Percentiles rank a stretch among this genome's conserved stretches.
These are phyloP conservation scores for Rhizophagus clarus DNA, from an alignment of 192 early-diverging fungal species.

Conservation along the genomic window DNA sequence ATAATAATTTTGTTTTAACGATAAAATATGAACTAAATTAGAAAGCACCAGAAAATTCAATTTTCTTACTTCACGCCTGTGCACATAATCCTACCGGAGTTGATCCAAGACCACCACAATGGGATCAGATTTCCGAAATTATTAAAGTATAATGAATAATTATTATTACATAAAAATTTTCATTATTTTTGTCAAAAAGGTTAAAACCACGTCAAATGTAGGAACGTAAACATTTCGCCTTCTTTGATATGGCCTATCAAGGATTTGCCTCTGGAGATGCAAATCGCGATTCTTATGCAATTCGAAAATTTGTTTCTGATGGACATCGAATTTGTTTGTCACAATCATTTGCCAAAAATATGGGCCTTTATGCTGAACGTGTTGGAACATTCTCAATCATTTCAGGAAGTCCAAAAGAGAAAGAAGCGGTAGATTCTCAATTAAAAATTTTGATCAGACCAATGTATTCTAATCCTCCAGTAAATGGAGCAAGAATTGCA, in stretches of 20 bases:
- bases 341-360: slow-evolving; percentile 99
- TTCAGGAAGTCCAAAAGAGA: slow-evolving; percentile 68
- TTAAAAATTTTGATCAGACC: slow-evolving; percentile 95
- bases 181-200: too few relatives aligned
- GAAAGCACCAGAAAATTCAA: slow-evolving; percentile 82
- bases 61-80: slow-evolving; percentile 96
- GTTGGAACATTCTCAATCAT: slow-evolving; percentile 91
- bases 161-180: too few relatives aligned
- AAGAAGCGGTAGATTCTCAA: slow-evolving; percentile 85
- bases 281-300: slow-evolving; percentile 86
- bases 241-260: slow-evolving; percentile 99
- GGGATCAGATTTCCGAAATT: slow-evolving; percentile 82
- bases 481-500: slow-evolving; percentile 93
- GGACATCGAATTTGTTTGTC: slow-evolving; percentile 80
- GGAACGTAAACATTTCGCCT: slow-evolving; percentile 81
- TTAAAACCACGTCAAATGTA: slow-evolving; percentile 4
- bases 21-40: slow-evolving; percentile 21
- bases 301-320: slow-evolving; percentile 87
- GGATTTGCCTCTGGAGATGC: slow-evolving; percentile 96
- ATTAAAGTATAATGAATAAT: slow-evolving; percentile 51
- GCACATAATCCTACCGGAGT: slow-evolving; percentile 99
- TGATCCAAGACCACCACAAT: slow-evolving; percentile 92
- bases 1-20: background rate
- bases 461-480: slow-evolving; percentile 99
- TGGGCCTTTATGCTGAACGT: slow-evolving; percentile 99